phyloP scores from a whole-genome alignment of 2,329 filamentous ascomycete genomes.

The Penicillium decumbens region DNA sequence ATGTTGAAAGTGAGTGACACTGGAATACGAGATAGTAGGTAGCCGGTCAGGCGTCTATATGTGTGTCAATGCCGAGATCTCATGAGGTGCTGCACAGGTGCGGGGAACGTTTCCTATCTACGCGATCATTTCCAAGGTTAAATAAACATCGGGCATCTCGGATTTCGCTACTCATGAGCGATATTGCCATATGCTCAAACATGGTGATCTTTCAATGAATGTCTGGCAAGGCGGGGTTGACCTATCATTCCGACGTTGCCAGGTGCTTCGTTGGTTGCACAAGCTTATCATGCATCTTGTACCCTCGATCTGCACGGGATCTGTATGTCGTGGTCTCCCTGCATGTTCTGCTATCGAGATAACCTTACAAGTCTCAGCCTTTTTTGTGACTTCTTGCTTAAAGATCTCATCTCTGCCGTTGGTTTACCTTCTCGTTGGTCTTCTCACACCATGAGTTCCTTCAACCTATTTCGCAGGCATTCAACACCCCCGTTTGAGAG shows the following conservation, averaged over 20 bases:
- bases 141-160: too few relatives aligned
- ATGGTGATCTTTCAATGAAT: not conserved
- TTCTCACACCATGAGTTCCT: conserved; percentile 8
- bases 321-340: not conserved
- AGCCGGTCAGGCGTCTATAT: not conserved
- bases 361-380: not conserved
- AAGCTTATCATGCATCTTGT: conserved; percentile 6
- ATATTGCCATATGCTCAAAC: not conserved
- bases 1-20: not conserved
- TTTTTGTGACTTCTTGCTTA: too few relatives aligned
- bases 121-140: not conserved
- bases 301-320: not conserved
- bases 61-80: not conserved
- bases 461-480: conserved; percentile 12
- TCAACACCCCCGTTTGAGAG: conserved; percentile 10
- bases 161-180: too few relatives aligned
- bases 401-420: too few relatives aligned
- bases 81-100: not conserved
- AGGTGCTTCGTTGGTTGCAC: not conserved
- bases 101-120: not conserved
- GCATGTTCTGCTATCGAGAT: not conserved
- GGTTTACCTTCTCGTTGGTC: not conserved
- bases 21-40: not conserved
- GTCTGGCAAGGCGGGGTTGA: too few relatives aligned
- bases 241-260: not conserved